phyloP scores from a whole-genome alignment of 208 protist genomes.

The Trypanosoma vivax region DNA sequence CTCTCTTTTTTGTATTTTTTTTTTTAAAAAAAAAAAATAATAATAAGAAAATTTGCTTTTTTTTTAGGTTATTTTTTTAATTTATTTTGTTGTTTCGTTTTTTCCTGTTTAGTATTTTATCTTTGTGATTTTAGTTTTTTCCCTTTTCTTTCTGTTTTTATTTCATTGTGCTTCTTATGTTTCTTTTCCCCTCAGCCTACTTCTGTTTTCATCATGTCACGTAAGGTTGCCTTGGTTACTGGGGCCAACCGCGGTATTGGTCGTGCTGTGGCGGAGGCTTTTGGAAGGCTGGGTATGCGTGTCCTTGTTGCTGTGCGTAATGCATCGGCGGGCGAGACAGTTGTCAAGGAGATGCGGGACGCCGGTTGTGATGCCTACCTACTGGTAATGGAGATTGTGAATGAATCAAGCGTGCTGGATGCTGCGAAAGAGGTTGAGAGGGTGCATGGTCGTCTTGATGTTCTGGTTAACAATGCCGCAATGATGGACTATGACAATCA shows the following conservation, averaged over 20 bases:
- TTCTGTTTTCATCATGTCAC: neutral
- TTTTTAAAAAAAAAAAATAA: no score
- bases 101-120: neutral
- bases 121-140: neutral
- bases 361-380: slow-evolving; percentile 26
- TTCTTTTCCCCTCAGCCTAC: no score
- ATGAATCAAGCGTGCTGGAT: slow-evolving; percentile 36
- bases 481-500: slow-evolving; percentile 13
- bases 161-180: neutral
- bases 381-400: slow-evolving; percentile 37
- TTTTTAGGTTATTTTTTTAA: neutral
- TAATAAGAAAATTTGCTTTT: neutral
- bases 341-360: slow-evolving; percentile 23
- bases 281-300: slow-evolving; percentile 37
- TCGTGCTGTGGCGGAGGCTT: slow-evolving; percentile 37
- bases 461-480: slow-evolving; percentile 74
- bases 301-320: slow-evolving; percentile 66
- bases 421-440: slow-evolving; percentile 38
- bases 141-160: neutral
- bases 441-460: slow-evolving; percentile 39
- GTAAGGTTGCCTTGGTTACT: slow-evolving; percentile 50
- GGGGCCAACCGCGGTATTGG: slow-evolving; percentile 83
- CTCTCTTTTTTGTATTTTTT: neutral
- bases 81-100: neutral
- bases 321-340: slow-evolving; percentile 28